Evolutionary conservation across 352 stramenopile species (phyloP), one percentile per base, ranked within the genome.

Genomic region (Plasmopara viticola): DNA sequence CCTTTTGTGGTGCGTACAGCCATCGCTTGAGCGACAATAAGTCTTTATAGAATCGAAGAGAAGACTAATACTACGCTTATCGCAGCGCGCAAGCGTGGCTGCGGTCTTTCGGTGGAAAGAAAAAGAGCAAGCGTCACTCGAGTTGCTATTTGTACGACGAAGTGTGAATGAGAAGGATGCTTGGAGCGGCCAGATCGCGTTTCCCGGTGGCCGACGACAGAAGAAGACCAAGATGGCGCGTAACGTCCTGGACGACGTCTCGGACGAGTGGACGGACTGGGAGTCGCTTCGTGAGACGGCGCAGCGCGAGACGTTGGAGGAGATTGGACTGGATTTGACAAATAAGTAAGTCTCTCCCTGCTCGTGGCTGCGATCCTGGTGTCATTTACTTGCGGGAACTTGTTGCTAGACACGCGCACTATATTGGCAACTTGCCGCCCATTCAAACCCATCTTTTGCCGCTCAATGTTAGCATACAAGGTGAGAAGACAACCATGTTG

Each of bases 171-270:
- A 85, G 37, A 67, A 72, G 31, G 84, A 94, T 58, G 70, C 71
- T 33, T 94, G 84, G 84, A 94, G 84, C 42, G 81, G 84, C 0
- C 84, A 94, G 44, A 63, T 94, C 13, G 84, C 84, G 14, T 91
- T 94, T 51, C 84, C 83, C 1, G 81, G 84, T 14, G 84, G 84
- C 17, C 76, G 68, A 7, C 69, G 78, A 6, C 73, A 90, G 64
- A 80, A 86, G 48, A 82, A 85, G 33, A 61, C 53, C 40, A 63
- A 51, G 15, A 72, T 67, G 66, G 57, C 71, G 20, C 20, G 1
- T 1, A 25, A 25, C 20, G 20, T 25, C 5, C 51, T 55, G 31
- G 51, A 72, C 20, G 53, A 70, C 9, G 29, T 66, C 9, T 60
- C 44, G 2, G 55, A 67, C 13, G 71, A 74, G 34, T 70, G 64